Evolutionary conservation across 306 rosid species (phyloP), one percentile per base, ranked within the genome.

Genomic region (Prunus dulcis): DNA sequence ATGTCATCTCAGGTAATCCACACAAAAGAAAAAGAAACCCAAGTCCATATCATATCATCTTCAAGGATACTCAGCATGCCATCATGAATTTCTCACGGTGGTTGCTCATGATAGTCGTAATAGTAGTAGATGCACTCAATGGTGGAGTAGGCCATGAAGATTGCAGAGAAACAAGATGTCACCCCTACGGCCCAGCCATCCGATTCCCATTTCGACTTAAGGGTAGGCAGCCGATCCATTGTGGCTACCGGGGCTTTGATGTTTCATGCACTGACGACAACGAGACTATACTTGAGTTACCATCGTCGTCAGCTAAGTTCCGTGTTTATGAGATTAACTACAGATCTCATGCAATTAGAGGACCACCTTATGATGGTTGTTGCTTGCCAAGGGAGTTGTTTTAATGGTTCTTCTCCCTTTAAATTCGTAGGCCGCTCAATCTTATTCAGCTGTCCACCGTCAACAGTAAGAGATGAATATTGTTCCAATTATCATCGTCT

Each of bases 381-480:
- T 80, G 86, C 43, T 51, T 80, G 47, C 30, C 58, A 0, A 53
- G 34, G 47, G 64, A 57, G 11, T 25, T 82, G 17, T 53, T 4
- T 9, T 5, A 32, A n/a, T 77, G 75, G 61, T 23, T 30, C 10
- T 79, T 63, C 68, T 9, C 12, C 11, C 43, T 28, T 62, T 30
- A 5, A 0, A 20, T 12, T 0, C 3, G 0, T 10, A 8, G 1
- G 46, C 18, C 5, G 3, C 45, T 47, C 5, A 20, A 1, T 68
- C 32, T n/a, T 85, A 4, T 79, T 83, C 79, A 85, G 82, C 27
- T 88, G 89, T 64, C 70, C 70, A 38, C 51, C 70, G 9, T 38
- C 51, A 11, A 19, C 15, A 3, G 51, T 2, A 12, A 65, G 51
- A 65, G 69, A 19, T 34, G 0, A 8, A 19, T 19, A 2, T 64